Evolutionary conservation across 2,329 filamentous ascomycete species (phyloP), one percentile per base, ranked within the genome.

Genomic region (Paecilomyces sp.): DNA sequence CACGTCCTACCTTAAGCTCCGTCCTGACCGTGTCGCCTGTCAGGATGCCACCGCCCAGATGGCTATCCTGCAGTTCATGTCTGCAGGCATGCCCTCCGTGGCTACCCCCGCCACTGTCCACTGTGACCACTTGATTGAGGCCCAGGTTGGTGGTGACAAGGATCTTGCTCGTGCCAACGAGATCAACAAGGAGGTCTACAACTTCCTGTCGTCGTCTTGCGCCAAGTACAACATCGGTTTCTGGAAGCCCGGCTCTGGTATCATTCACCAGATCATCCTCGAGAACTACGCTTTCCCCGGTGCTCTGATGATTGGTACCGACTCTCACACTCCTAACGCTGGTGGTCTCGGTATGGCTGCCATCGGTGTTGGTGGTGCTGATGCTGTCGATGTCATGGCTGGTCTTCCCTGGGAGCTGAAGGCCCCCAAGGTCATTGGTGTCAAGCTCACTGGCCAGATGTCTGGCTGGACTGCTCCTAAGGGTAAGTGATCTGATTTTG

Each of bases 191-290:
- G 93, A 97, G 80, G 94, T 99, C 69, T 99, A 97, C 81, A 90
- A 97, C 80, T 99, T 99, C 85, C 82, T 99, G 74, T 86, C 92
- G 63, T 88, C 88, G 64, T 90, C 93, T 66, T 97, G 93, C 77
- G 92, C 92, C 74, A 99, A 97, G 84, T 99, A 97, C 85, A 93
- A 97, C 85, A 97, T 97, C 77, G 94, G 94, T 83, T 97, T 97
- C 88, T 99, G 94, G 94, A 91, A 86, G 79, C 94, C 94, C 66
- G 94, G 94, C 70, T 97, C 93, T 75, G 94, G 94, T 85, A 99
- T 97, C 77, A 99, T 99, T 71, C 94, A 99, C 83, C 94, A 97
- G 84, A 97, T 97, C 74, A 80, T 97, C 65, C 86, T 97, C 61
- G 94, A 99, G 83, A 97, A 97, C 85, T 97, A 97, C 78, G 92